phyloP scores from a whole-genome alignment of 2,329 filamentous ascomycete species.

The Colletotrichum karsti region DNA sequence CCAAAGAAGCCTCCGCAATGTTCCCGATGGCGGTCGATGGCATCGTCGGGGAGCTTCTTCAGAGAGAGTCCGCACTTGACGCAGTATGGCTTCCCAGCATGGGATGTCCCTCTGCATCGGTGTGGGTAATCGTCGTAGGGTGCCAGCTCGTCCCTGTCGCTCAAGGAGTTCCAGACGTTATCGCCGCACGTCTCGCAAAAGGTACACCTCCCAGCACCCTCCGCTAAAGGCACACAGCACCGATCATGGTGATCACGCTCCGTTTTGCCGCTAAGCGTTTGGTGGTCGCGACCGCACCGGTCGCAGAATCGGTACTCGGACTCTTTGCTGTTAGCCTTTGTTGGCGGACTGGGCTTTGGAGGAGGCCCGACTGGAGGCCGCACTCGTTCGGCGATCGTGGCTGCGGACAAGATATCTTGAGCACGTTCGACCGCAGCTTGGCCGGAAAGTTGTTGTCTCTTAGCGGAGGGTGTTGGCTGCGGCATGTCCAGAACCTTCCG shows the following conservation, averaged over 20 bases:
- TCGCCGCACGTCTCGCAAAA: slow-evolving; percentile 32
- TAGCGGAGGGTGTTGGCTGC: background rate
- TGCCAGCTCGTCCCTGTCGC: slow-evolving; percentile 9
- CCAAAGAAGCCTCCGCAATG: slow-evolving; percentile 30
- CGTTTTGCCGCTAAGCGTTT: background rate
- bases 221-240: slow-evolving; percentile 30
- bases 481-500: background rate
- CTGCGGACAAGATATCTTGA: background rate
- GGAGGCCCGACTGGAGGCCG: slow-evolving; percentile 8
- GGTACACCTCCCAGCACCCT: slow-evolving; percentile 11
- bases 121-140: slow-evolving; percentile 27
- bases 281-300: slow-evolving; percentile 34
- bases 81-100: slow-evolving; percentile 27
- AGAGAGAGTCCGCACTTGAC: slow-evolving; percentile 26
- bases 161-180: slow-evolving; percentile 14
- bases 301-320: slow-evolving; percentile 32
- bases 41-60: background rate
- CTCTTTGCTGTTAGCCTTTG: slow-evolving; percentile 25
- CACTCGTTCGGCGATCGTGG: slow-evolving; percentile 5
- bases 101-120: slow-evolving; percentile 17
- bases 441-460: background rate
- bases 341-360: slow-evolving; percentile 14
- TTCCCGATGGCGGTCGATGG: slow-evolving; percentile 24
- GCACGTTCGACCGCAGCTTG: background rate
- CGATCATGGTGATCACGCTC: slow-evolving; percentile 34